These are phyloP conservation scores for Fonsecaea multimorphosa DNA, from an alignment of 2,329 filamentous ascomycete genomes.

Conservation along the genomic window DNA sequence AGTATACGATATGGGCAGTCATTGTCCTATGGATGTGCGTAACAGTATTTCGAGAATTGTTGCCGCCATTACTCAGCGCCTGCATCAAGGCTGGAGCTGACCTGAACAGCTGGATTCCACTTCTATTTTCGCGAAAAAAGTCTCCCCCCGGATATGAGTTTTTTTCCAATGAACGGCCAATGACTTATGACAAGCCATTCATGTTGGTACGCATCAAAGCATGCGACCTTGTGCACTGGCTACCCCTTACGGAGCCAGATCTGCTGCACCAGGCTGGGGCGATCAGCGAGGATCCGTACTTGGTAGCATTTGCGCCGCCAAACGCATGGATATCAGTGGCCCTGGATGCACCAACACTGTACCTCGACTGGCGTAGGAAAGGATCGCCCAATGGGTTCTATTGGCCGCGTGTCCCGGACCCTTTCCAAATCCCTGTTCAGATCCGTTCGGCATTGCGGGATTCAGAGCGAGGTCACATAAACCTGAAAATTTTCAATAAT, in stretches of 20 bases:
- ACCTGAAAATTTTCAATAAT: neutral
- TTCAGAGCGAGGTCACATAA: neutral
- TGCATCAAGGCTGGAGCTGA: neutral
- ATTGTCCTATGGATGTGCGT: neutral
- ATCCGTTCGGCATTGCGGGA: too few species aligned
- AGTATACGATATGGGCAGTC: neutral
- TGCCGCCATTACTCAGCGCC: too few species aligned
- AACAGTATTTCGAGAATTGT: too few species aligned
- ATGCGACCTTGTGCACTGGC: neutral
- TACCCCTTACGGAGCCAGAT: neutral
- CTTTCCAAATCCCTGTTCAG: too few species aligned
- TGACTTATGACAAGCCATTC: neutral
- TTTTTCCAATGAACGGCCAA: too few species aligned
- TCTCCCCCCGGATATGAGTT: neutral
- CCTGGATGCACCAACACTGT: too few species aligned
- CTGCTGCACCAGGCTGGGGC: neutral
- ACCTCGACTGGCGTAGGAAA: too few species aligned
- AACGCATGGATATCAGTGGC: too few species aligned
- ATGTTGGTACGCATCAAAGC: neutral
- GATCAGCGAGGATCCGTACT: neutral
- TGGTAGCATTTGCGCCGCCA: neutral
- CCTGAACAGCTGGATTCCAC: neutral
- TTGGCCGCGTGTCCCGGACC: too few species aligned
- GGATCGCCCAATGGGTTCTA: too few species aligned
- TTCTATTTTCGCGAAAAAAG: neutral